Percentiles rank a stretch among this genome's conserved stretches.
phyloP scores from a whole-genome alignment of 257 asterid genomes.

The Nicotiana sylvestris region DNA sequence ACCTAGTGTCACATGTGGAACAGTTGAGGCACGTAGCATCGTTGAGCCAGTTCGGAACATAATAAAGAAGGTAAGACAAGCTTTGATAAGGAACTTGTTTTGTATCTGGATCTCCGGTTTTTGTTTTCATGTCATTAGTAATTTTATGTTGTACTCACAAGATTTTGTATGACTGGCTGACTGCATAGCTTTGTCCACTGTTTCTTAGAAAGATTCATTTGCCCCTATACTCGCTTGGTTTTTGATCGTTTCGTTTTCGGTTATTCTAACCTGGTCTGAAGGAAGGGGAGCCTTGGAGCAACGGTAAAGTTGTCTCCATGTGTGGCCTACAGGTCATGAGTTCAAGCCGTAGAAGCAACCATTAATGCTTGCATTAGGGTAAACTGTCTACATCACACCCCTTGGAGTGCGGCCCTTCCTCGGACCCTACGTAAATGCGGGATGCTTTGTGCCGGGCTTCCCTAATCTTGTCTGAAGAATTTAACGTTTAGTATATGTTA shows the following conservation, averaged over 20 bases:
- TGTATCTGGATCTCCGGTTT: background rate
- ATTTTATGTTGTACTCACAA: background rate
- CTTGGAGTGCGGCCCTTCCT: too few species aligned
- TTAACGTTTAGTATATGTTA: background rate
- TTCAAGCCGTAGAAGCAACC: too few species aligned
- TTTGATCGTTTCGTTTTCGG: background rate
- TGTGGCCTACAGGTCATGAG: too few species aligned
- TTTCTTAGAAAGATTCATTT: background rate
- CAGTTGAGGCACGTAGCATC: constrained; percentile 19
- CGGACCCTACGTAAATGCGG: too few species aligned
- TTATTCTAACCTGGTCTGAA: background rate
- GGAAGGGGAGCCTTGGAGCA: too few species aligned
- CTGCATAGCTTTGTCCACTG: background rate
- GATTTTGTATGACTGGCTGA: background rate
- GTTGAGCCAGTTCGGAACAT: constrained; percentile 16
- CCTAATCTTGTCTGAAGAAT: background rate
- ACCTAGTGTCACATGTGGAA: constrained; percentile 19
- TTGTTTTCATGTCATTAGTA: background rate
- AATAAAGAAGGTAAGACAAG: constrained; percentile 11
- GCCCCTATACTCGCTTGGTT: background rate
- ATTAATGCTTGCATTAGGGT: too few species aligned
- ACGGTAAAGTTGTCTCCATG: too few species aligned
- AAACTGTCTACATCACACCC: too few species aligned
- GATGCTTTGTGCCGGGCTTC: too few species aligned
- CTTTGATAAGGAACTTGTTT: background rate